Base-by-base conservation (phyloP, 805 yeast species). In the Yarrowia divulgata region DNA sequence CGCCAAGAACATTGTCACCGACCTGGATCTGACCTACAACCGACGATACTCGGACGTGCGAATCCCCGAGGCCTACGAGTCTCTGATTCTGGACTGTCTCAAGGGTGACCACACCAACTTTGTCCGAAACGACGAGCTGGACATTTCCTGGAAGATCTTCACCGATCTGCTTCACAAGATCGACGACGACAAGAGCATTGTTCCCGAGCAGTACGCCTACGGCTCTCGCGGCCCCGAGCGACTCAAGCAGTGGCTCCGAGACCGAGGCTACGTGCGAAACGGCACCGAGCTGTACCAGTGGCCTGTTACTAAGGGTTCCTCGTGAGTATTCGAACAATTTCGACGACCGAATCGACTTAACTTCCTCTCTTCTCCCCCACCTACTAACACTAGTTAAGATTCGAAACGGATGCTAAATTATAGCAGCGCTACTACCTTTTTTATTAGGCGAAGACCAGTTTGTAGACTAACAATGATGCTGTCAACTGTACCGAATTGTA, bases 41-140 rank as follows among this genome's bases (percentile, higher is more conserved):
- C 83, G 84, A 64, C 87, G 98, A 77, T 95, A 90, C 82, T 82
- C 90, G 72, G 90, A 91, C 77, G 90, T 91, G 81, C 90, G 95
- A 89, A 93, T 95, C 76, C 98, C 99, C 55, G 97, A 94, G 83
- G 98, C 98, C 50, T 95, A 95, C 80, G 99, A 95, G 83, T 90
- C 97, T 0, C 86, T 95, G 74, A 91, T 95, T 75, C 87, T 96
- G 80, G 98, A 95, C 80, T 90, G 94, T 72, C 80, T 90, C 77
- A 85, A 87, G 73, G 98, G 96, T 69, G 97, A 93, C 80, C 99
- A 95, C 81, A 90, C 98, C 67, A 94, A 94, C 82, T 95, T 95
- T 78, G 98, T 95, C 42, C 89, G 99, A 82, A 98, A 94, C 78
- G 99, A 95, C 78, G 99, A 95, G 82, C 85, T 95, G 77, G 98